These are phyloP conservation scores for Termitomyces sp. DNA, from an alignment of 768 basidiomycete species.

Conservation along the genomic window DNA sequence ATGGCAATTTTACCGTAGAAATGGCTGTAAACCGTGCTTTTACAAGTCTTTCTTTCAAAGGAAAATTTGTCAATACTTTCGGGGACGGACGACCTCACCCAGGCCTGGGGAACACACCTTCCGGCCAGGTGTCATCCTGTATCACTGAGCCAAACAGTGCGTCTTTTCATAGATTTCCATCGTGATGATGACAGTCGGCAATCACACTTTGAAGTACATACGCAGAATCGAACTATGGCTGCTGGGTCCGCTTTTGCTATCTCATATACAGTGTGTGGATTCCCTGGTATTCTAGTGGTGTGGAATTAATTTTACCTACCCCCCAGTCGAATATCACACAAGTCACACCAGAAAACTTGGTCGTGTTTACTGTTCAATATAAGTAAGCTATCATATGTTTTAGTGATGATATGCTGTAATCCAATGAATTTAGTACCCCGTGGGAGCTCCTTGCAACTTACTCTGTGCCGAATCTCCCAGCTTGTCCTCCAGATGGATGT, in stretches of 20 bases:
- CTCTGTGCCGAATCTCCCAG: conserved; percentile 43
- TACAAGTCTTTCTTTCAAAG: conserved; percentile 36
- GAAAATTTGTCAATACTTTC: conserved; percentile 30
- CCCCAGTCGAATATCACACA: conserved; percentile 37
- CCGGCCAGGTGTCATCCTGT: conserved; percentile 33
- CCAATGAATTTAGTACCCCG: conserved; percentile 32
- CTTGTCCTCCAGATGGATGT: conserved; percentile 44
- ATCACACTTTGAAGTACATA: conserved; percentile 33
- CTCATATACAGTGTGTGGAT: conserved; percentile 34
- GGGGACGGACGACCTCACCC: conserved; percentile 39
- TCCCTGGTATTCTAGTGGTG: neutral
- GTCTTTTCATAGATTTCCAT: conserved; percentile 11
- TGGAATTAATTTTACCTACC: neutral
- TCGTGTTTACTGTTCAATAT: conserved; percentile 43
- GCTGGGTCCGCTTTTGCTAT: conserved; percentile 54
- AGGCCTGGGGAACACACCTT: conserved; percentile 13
- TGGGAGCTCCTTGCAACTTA: conserved; percentile 42
- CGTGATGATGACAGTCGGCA: neutral
- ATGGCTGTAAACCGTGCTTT: conserved; percentile 44
- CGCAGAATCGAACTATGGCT: conserved; percentile 43
- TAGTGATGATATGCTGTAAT: neutral
- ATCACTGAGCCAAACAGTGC: conserved; percentile 44
- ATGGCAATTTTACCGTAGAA: conserved; percentile 41
- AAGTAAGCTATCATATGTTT: conserved; percentile 23
- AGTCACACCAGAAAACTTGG: conserved; percentile 43